A percentile compares a stretch with the other conserved stretches of the same genome.
Conservation (phyloP, 805 yeast genomes). For the Metschnikowia arizonensis region DNA sequence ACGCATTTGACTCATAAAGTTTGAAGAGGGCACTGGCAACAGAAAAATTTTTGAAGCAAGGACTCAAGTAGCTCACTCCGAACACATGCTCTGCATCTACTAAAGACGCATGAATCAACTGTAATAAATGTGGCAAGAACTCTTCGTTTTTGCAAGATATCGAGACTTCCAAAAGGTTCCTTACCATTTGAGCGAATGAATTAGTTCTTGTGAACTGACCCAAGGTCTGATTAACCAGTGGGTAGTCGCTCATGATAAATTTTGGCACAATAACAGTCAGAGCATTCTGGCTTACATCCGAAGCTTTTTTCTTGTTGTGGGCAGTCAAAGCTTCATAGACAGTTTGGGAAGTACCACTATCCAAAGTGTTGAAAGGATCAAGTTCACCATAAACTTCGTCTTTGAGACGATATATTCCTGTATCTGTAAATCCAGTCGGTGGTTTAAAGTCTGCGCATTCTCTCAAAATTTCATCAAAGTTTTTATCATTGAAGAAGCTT, state of each 20-base stretch:
- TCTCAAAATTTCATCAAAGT: slow-evolving; percentile 48
- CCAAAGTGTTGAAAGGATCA: slow-evolving; percentile 45
- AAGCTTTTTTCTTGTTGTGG: slow-evolving; percentile 24
- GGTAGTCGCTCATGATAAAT: slow-evolving; percentile 27
- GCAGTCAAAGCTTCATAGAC: slow-evolving; percentile 42
- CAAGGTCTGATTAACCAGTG: slow-evolving; percentile 35
- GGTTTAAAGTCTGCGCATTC: slow-evolving; percentile 63
- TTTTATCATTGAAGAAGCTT: slow-evolving; percentile 26
- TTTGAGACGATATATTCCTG: slow-evolving; percentile 67
- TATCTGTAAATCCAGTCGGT: slow-evolving; percentile 55
- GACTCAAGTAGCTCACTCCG: slow-evolving; percentile 40
- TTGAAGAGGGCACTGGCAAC: slow-evolving; percentile 36
- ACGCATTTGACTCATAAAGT: slow-evolving; percentile 42
- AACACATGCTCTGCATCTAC: slow-evolving; percentile 43
- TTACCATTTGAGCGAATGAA: slow-evolving; percentile 53
- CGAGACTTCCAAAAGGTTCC: slow-evolving; percentile 53
- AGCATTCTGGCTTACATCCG: slow-evolving; percentile 34
- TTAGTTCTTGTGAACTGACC: slow-evolving; percentile 49
- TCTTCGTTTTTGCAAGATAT: slow-evolving; percentile 49
- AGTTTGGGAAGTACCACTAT: slow-evolving; percentile 46
- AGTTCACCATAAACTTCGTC: slow-evolving; percentile 48
- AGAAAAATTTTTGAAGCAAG: slow-evolving; percentile 49
- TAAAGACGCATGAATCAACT: slow-evolving; percentile 63
- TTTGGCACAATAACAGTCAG: slow-evolving; percentile 44
- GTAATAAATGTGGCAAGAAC: slow-evolving; percentile 57